Percentiles rank a stretch among this genome's conserved stretches.
phyloP scores from a whole-genome alignment of 768 basidiomycete genomes.

The Mycena chlorophos region DNA sequence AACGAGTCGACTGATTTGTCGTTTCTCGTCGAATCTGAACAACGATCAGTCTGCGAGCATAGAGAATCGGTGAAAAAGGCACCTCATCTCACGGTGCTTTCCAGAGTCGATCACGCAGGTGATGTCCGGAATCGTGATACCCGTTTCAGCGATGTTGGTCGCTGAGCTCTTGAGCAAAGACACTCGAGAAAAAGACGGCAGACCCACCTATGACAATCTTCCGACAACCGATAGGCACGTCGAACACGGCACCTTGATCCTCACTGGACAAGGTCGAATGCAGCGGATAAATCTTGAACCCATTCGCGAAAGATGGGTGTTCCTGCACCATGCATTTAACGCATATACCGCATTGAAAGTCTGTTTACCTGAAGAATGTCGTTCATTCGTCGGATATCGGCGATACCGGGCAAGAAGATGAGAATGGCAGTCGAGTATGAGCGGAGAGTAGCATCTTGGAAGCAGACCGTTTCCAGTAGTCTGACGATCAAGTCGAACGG shows the following conservation, averaged over 20 bases:
- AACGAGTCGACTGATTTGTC: slow-evolving; percentile 87
- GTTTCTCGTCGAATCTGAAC: slow-evolving; percentile 89
- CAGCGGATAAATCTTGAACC: slow-evolving; percentile 79
- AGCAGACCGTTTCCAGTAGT: slow-evolving; percentile 82
- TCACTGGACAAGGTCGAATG: slow-evolving; percentile 94
- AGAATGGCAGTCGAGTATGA: slow-evolving; percentile 78
- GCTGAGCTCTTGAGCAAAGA: slow-evolving; percentile 42
- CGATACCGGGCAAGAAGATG: slow-evolving; percentile 93
- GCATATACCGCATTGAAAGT: not conserved
- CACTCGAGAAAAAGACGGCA: slow-evolving; percentile 23
- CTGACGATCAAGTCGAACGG: slow-evolving; percentile 88
- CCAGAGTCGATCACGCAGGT: slow-evolving; percentile 95
- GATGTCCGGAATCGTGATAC: slow-evolving; percentile 97
- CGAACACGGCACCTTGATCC: slow-evolving; percentile 87
- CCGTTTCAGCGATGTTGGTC: slow-evolving; percentile 94
- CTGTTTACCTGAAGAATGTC: slow-evolving; percentile 54
- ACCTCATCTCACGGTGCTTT: slow-evolving; percentile 94
- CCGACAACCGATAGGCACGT: slow-evolving; percentile 75
- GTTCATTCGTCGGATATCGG: slow-evolving; percentile 86
- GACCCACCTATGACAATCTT: slow-evolving; percentile 90
- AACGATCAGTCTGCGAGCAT: not conserved
- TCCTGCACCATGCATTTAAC: slow-evolving; percentile 36
- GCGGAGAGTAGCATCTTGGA: slow-evolving; percentile 52
- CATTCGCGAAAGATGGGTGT: slow-evolving; percentile 69
- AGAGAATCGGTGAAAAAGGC: not conserved